Conservation (phyloP, 1,284 basidiomycete genomes). For the Cutaneotrichosporon spelunceum region DNA sequence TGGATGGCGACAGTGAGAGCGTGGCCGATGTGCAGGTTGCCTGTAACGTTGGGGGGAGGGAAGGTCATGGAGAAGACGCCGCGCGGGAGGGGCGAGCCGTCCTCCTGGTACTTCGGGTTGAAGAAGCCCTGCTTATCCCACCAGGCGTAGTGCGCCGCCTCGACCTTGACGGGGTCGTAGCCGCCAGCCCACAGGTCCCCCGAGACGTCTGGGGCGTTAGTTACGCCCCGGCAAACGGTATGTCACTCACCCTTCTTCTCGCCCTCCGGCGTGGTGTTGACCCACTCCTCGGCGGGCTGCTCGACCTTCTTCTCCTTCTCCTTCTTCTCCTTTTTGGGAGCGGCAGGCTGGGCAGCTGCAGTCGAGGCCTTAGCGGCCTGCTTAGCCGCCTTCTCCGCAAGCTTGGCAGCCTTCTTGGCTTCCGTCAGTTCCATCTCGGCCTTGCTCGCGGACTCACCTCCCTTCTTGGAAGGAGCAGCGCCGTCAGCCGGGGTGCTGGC, state of each 20-base stretch:
- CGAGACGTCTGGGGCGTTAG: conserved; percentile 66
- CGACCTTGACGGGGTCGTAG: conserved; percentile 93
- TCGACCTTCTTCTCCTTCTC: conserved; percentile 63
- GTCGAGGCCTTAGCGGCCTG: conserved; percentile 58
- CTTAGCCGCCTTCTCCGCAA: conserved; percentile 59
- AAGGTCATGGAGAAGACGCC: conserved; percentile 83
- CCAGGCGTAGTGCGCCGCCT: conserved; percentile 98
- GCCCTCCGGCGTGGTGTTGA: conserved; percentile 80
- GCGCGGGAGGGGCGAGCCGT: conserved; percentile 58
- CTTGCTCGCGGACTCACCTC: conserved; percentile 40
- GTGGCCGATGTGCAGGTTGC: conserved; percentile 93
- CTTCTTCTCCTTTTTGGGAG: conserved; percentile 70
- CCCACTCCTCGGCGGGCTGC: conserved; percentile 62
- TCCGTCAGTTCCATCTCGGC: conserved; percentile 28
- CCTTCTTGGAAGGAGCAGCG: conserved; percentile 37
- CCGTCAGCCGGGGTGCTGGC: conserved; percentile 14
- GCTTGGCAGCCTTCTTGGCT: conserved; percentile 70
- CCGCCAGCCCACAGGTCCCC: conserved; percentile 72
- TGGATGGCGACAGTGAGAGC: conserved; percentile 91
- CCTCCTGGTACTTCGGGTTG: conserved; percentile 65
- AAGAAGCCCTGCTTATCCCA: conserved; percentile 91
- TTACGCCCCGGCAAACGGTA: neutral
- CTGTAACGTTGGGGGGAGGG: conserved; percentile 98
- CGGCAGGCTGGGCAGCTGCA: conserved; percentile 48
- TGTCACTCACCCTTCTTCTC: conserved; percentile 76